Percentiles rank a stretch among this genome's conserved stretches.
Conservation (phyloP, 768 basidiomycete genomes). For the Mycena capillaripes region DNA sequence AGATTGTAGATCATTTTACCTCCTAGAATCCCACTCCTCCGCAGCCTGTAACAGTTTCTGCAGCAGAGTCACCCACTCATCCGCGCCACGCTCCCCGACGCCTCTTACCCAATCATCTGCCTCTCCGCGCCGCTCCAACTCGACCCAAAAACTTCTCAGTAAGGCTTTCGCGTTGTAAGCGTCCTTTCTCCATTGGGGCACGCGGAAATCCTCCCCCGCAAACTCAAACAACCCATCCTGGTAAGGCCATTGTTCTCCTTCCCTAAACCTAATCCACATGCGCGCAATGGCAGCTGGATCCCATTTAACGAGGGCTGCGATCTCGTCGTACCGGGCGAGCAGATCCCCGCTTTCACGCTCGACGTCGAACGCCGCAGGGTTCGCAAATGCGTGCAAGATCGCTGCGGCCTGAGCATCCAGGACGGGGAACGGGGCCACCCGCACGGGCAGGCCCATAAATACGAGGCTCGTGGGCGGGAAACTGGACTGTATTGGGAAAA, state of each 20-base stretch:
- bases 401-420: slow-evolving; percentile 84
- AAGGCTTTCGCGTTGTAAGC: slow-evolving; percentile 62
- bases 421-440: slow-evolving; percentile 81
- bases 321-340: slow-evolving; percentile 60
- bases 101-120: slow-evolving; percentile 72
- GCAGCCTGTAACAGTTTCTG: slow-evolving; percentile 49
- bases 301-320: slow-evolving; percentile 51
- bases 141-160: slow-evolving; percentile 70
- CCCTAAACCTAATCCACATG: slow-evolving; percentile 67
- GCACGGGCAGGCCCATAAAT: slow-evolving; percentile 73
- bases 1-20: too few species aligned
- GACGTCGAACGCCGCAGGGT: slow-evolving; percentile 64
- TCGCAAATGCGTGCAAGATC: slow-evolving; percentile 66
- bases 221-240: slow-evolving; percentile 71
- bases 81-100: slow-evolving; percentile 67
- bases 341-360: slow-evolving; percentile 63
- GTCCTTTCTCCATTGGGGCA: slow-evolving; percentile 71
- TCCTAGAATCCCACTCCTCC: slow-evolving; percentile 38
- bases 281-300: slow-evolving; percentile 60
- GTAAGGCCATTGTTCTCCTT: slow-evolving; percentile 76
- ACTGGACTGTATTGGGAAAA: slow-evolving; percentile 71
- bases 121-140: slow-evolving; percentile 67
- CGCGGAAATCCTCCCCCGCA: slow-evolving; percentile 52
- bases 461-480: slow-evolving; percentile 67
- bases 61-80: slow-evolving; percentile 74